phyloP scores from a whole-genome alignment of 345 rosid species.

The Lepidium sativum region DNA sequence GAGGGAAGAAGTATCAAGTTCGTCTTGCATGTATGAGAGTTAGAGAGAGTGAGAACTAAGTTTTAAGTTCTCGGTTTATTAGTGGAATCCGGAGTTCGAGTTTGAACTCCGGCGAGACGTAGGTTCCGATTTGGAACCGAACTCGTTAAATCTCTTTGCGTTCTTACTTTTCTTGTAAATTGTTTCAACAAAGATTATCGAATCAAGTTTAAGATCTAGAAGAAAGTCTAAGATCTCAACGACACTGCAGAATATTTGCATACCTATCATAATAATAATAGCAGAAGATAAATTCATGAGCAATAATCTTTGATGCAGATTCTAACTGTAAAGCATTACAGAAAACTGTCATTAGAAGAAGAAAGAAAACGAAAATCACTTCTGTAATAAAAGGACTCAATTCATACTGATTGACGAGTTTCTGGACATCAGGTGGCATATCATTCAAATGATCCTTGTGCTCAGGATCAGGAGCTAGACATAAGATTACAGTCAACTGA shows the following conservation, averaged over 20 bases:
- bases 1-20: too few relatives aligned
- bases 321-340: not conserved
- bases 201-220: too few relatives aligned
- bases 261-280: conserved; percentile 36
- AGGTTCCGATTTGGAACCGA: too few relatives aligned
- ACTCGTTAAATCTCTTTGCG: too few relatives aligned
- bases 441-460: conserved; percentile 19
- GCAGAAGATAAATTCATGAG: not conserved
- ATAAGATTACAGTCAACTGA: conserved; percentile 55
- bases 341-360: not conserved
- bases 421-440: conserved; percentile 42
- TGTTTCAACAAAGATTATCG: too few relatives aligned
- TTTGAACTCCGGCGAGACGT: too few relatives aligned
- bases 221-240: too few relatives aligned
- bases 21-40: too few relatives aligned
- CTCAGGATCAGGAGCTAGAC: conserved; percentile 48
- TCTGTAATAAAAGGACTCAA: conserved; percentile 71
- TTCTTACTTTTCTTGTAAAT: too few relatives aligned
- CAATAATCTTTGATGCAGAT: not conserved
- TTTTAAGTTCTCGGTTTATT: too few relatives aligned
- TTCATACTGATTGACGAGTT: conserved; percentile 52
- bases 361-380: conserved; percentile 48
- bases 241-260: conserved; percentile 61
- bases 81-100: too few relatives aligned
- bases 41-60: too few relatives aligned